Base-by-base conservation (phyloP, 2,329 filamentous ascomycete species). In the Trichoderma gracile region DNA sequence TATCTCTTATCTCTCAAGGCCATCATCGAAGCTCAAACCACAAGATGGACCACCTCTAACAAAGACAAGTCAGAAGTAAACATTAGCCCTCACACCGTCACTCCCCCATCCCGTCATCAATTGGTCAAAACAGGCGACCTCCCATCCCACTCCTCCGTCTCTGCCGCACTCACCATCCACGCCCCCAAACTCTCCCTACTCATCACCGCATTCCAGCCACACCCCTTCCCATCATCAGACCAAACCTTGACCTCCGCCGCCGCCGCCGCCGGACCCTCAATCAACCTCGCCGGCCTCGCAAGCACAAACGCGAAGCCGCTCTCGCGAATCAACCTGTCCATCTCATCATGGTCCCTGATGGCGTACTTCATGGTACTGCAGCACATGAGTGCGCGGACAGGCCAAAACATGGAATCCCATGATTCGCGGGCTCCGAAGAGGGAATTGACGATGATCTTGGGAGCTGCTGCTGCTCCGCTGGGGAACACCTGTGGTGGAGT, bases 381-480 rank as follows among this genome's bases (percentile, higher is more conserved):
- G 38, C 71, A 75, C 68, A 86, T 79, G n/a, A 84, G 65, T 40
- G 77, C 63, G 17, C 78, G 75, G 67, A 84, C 69, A 1, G 79
- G 71, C 40, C 74, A 77, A 49, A 77, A 72, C 64, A 84, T 69
- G 56, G 78, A 77, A 0, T 64, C 27, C 71, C 75, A 80, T 5
- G 82, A 84, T 33, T 75, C 71, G 0, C 79, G 81, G 1, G 80
- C 78, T 12, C 84, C 84, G 66, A 82, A 79, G 1, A 81, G 78
- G 14, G 80, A 82, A 72, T 86, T 78, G 54, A 82, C 74, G 27
- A 85, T 76, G 2, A 84, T 68, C 58, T 81, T 83, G 53, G 66
- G 56, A 0, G 30, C 12, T 3, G 23, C n/a, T n/a, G n/a, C n/a
- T n/a, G n/a, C n/a, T n/a, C 9, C 17, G 33, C n/a, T 19, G 54